Base-by-base conservation (phyloP, 208 protist species). In the Porcisia hertigi region DNA sequence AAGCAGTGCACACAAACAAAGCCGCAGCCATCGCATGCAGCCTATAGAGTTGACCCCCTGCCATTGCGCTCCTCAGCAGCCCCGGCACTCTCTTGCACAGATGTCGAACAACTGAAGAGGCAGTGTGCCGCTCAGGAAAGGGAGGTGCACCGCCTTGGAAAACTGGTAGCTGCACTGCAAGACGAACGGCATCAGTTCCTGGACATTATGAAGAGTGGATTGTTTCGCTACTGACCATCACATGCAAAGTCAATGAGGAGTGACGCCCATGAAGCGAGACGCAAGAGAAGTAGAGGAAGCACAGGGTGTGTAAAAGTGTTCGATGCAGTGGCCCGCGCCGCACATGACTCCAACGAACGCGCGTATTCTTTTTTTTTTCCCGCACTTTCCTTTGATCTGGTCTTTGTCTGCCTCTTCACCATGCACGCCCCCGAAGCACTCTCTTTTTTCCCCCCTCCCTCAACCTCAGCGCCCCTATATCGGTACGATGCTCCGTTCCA, bases 111-210 rank as follows among this genome's bases (percentile, higher is more conserved):
- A 14, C 18, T 59, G 52, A 72, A 82, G 34, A 60, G 69, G 18
- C 65, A 58, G 71, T 72, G 58, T 55, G 30, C n/a, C 1, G 34
- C 41, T 43, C 78, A 70, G 67, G 41, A 78, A 30, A 58, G 39
- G 11, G 78, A 82, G 54, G 73, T 82, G 14, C 47, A 59, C 20
- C 78, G 78, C 7, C 41, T 82, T 18, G 78, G 77, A 59, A 39
- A 54, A 5, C 53, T 82, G 30, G 73, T 82, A 25, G 43, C 11
- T 20, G 78, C 78, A 16, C 41, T 82, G 39, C 78, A 72, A 60
- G 78, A 82, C 41, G 78, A 82, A 59, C 78, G 78, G 11, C 73
- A 62, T 30, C 34, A 58, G n/a, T 36, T 78, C 14, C 43, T 82
- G 53, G 41, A 59, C 0, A 69, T 59, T 4, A 66, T 82, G 7